These are phyloP conservation scores for Hura crepitans DNA, from an alignment of 441 rosid species.

Conservation along the genomic window DNA sequence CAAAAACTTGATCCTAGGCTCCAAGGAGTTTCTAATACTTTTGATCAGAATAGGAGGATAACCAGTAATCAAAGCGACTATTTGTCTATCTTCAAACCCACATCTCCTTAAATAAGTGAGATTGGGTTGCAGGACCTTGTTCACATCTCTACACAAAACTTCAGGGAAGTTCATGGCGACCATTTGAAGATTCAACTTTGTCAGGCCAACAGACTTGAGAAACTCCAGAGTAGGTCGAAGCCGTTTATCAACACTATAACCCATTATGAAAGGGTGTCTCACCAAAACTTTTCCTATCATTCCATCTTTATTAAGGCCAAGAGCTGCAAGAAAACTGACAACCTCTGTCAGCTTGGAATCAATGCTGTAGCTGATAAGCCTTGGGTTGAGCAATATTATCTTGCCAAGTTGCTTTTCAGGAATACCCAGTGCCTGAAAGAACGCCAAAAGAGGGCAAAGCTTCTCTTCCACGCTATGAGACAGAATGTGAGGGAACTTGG, in stretches of 20 bases:
- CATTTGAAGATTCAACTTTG: conserved; percentile 46
- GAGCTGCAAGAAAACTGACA: conserved; percentile 60
- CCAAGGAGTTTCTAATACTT: conserved; percentile 70
- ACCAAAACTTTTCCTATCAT: conserved; percentile 69
- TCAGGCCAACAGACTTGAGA: conserved; percentile 57
- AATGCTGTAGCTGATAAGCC: conserved; percentile 91
- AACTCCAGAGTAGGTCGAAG: conserved; percentile 72
- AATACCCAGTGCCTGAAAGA: conserved; percentile 80
- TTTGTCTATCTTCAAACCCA: conserved; percentile 62
- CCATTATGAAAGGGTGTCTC: conserved; percentile 81
- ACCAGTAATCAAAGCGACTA: conserved; percentile 60
- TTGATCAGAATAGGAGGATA: conserved; percentile 78
- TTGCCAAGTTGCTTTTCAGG: conserved; percentile 84
- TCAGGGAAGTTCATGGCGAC: conserved; percentile 69
- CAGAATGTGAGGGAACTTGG: conserved; percentile 78
- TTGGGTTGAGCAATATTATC: conserved; percentile 71
- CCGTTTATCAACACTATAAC: conserved; percentile 78
- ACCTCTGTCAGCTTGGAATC: conserved; percentile 59
- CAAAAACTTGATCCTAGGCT: conserved; percentile 81
- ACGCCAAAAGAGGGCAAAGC: conserved; percentile 93
- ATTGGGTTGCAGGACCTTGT: conserved; percentile 64
- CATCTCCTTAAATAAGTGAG: conserved; percentile 43
- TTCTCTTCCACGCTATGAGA: conserved; percentile 90
- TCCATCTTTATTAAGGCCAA: conserved; percentile 69
- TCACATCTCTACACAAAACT: conserved; percentile 72